Percentiles rank a stretch among this genome's conserved stretches.
phyloP scores from a whole-genome alignment of 768 basidiomycete species.

The Dacryopinax spathularia region DNA sequence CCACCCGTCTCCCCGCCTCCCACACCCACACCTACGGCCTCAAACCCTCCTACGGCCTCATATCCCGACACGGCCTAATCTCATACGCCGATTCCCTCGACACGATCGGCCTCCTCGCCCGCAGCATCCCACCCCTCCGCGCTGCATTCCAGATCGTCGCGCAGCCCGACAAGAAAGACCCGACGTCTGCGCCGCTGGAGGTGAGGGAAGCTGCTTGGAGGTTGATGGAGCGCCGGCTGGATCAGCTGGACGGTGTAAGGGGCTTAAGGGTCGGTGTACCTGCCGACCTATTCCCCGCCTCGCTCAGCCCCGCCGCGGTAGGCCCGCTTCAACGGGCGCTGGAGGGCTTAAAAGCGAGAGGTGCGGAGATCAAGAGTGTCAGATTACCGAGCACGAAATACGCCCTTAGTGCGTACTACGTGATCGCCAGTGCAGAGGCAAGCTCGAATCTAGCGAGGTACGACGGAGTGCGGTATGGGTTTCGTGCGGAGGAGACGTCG shows the following conservation, averaged over 20 bases:
- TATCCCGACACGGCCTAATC: slow-evolving; percentile 80
- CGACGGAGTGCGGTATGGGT: slow-evolving; percentile 77
- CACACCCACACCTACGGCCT: slow-evolving; percentile 86
- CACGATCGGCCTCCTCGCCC: slow-evolving; percentile 73
- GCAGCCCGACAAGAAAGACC: slow-evolving; percentile 54
- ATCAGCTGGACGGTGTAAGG: background rate
- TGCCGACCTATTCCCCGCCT: slow-evolving; percentile 68
- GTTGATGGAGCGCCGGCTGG: background rate
- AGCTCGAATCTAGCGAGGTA: slow-evolving; percentile 83
- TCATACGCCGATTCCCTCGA: slow-evolving; percentile 92
- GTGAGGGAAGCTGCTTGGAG: slow-evolving; percentile 27
- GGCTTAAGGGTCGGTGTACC: slow-evolving; percentile 9
- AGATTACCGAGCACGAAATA: slow-evolving; percentile 54
- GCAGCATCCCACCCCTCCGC: slow-evolving; percentile 4
- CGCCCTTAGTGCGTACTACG: slow-evolving; percentile 87
- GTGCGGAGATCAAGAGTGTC: slow-evolving; percentile 57
- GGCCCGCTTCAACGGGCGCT: slow-evolving; percentile 36
- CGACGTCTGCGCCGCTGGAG: slow-evolving; percentile 45
- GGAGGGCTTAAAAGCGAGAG: slow-evolving; percentile 30
- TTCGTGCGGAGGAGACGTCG: slow-evolving; percentile 10
- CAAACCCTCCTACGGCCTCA: slow-evolving; percentile 87
- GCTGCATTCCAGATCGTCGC: slow-evolving; percentile 30
- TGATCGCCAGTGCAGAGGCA: slow-evolving; percentile 88
- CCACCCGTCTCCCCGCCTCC: slow-evolving; percentile 79
- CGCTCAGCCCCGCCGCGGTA: slow-evolving; percentile 38